A percentile compares a stretch with the other conserved stretches of the same genome.
Evolutionary conservation across 768 basidiomycete genomes (phyloP).

Genomic region (Russula dissimulans): DNA sequence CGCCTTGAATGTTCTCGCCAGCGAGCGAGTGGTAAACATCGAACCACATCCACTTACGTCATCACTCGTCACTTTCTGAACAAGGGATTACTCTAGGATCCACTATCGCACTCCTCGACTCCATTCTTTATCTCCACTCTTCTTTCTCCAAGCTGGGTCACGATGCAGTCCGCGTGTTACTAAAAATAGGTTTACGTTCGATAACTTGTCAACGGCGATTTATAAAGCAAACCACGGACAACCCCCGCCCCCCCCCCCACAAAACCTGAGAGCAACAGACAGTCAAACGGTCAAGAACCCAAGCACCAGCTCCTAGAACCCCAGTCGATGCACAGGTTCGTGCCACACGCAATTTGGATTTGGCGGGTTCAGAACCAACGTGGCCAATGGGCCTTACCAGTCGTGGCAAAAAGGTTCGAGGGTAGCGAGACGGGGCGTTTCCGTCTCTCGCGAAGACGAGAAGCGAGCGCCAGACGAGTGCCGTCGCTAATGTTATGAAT

Average conservation of each 20-base stretch:
- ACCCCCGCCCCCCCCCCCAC: too few species aligned
- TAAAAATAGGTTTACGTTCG: background rate
- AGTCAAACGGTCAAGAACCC: background rate
- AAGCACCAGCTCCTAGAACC: background rate
- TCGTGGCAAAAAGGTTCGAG: background rate
- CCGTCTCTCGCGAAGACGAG: slow-evolving; percentile 6
- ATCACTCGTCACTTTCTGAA: background rate
- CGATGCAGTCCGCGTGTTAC: background rate
- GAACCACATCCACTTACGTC: too few species aligned
- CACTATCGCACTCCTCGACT: too few species aligned
- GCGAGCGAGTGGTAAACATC: too few species aligned
- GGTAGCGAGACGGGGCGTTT: background rate
- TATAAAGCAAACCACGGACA: background rate
- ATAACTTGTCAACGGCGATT: too few species aligned
- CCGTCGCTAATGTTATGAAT: background rate
- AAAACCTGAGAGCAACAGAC: background rate
- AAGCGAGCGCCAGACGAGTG: slow-evolving; percentile 1
- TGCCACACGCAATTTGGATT: background rate
- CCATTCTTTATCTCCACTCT: too few species aligned
- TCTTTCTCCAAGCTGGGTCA: background rate
- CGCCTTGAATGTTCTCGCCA: background rate
- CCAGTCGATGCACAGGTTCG: background rate
- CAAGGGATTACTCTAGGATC: too few species aligned
- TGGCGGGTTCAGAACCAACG: slow-evolving; percentile 4
- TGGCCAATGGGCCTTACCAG: background rate